Evolutionary conservation across 495 filamentous ascomycete species (phyloP), one percentile per base, ranked within the genome.

Genomic region (Penicillium coffeae): DNA sequence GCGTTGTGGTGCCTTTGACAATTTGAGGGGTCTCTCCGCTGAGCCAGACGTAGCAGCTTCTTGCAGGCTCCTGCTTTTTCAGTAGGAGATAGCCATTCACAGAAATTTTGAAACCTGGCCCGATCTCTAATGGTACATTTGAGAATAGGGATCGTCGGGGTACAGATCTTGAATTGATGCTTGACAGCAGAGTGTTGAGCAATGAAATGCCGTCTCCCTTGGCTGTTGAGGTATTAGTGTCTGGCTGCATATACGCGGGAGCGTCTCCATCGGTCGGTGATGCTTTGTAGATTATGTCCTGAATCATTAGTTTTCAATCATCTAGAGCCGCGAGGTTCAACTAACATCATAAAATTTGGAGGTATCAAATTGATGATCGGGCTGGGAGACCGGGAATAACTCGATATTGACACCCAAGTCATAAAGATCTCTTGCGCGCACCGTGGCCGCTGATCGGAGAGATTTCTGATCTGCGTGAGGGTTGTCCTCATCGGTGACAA

Each of bases 401-500:
- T 97, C 93, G 47, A 99, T 94, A 5, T 80, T 83, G 9, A 96
- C 89, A 8, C 92, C 91, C 6, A 97, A 75, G 60, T 99, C 94
- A 55, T 97, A 96, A 6, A 99, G 66, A 74, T 99, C 94, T 60
- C 93, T 93, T 19, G 93, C 94, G 30, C 90, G 81, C 2, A 90
- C 88, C 7, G 89, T 84, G 3, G 94, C 87, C 15, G 84, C 81
- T 34, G 85, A 87, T 33, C 82, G 84, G 16, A 84, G 65, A 6
- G 74, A 68, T 60, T 89, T 92, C 54, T 86, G 84, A 2, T 79
- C 70, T 1, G 66, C 74, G 60, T 95, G 89, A 5, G 94, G 93
- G 62, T 90, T 78, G 61, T 99, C 94, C 47, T 95, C 86, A 59
- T 97, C 91, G 2, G 94, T 96, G 47, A 99, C 90, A 50, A 99